Evolutionary conservation across 129 eudicot genomes (phyloP).

Genomic region (Flaveria ramosissima): DNA sequence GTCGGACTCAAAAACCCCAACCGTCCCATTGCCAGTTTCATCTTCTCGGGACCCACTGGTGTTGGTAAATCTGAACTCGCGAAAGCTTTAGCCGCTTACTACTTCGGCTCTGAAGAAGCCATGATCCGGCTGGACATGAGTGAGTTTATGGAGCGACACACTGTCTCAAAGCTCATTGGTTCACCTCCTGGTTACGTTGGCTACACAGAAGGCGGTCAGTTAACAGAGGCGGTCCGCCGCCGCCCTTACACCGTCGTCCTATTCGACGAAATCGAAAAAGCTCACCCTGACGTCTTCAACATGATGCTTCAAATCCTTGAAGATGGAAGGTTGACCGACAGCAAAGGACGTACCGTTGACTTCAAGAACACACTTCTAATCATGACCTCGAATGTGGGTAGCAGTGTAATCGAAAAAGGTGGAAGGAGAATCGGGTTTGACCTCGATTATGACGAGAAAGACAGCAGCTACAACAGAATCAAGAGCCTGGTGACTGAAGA

Average conservation of each 20-base stretch:
- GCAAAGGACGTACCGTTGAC: slow-evolving; percentile 56
- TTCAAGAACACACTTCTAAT: slow-evolving; percentile 43
- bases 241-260: slow-evolving; percentile 51
- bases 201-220: slow-evolving; percentile 89
- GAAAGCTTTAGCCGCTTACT: slow-evolving; percentile 46
- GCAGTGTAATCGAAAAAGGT: slow-evolving; percentile 59
- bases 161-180: slow-evolving; percentile 55
- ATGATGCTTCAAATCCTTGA: slow-evolving; percentile 62
- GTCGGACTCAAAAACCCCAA: slow-evolving; percentile 49
- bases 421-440: slow-evolving; percentile 76
- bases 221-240: slow-evolving; percentile 89
- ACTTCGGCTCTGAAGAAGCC: slow-evolving; percentile 51
- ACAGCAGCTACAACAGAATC: slow-evolving; percentile 53
- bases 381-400: slow-evolving; percentile 50
- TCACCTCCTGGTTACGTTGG: slow-evolving; percentile 93
- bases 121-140: slow-evolving; percentile 58
- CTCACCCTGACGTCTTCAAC: slow-evolving; percentile 46
- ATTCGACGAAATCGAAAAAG: slow-evolving; percentile 45
- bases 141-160: slow-evolving; percentile 56
- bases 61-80: slow-evolving; percentile 58
- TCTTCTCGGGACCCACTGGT: slow-evolving; percentile 59
- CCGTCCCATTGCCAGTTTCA: slow-evolving; percentile 54
- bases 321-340: slow-evolving; percentile 56
- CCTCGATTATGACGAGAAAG: slow-evolving; percentile 66
- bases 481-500: slow-evolving; percentile 53